Conservation (phyloP, 2,329 filamentous ascomycete species). For the Colletotrichum eremochloae region DNA sequence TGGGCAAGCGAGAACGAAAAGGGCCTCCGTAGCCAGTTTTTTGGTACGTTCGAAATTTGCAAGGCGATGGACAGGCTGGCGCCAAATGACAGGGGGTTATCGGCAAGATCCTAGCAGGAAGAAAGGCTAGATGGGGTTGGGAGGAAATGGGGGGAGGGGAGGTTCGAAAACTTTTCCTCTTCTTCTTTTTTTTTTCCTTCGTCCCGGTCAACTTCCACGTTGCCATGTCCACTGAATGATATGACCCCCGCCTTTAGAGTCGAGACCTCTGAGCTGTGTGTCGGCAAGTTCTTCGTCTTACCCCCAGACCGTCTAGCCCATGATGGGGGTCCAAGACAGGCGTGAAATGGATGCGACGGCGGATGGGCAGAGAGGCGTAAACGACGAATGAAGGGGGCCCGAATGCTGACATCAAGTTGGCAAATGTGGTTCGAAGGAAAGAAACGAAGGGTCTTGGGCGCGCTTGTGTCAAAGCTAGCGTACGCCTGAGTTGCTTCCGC, state of each 20-base stretch:
- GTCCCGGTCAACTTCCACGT: conserved; percentile 32
- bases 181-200: not conserved
- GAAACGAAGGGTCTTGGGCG: conserved; percentile 18
- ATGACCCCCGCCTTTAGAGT: not conserved
- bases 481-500: conserved; percentile 3
- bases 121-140: conserved; percentile 13
- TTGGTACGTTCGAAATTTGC: conserved; percentile 33
- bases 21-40: conserved; percentile 9
- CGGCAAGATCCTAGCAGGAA: conserved; percentile 32
- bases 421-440: not conserved
- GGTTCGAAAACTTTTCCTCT: conserved; percentile 22
- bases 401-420: conserved; percentile 14
- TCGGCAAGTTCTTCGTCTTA: not conserved
- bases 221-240: conserved; percentile 23
- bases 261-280: conserved; percentile 5
- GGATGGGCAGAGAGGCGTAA: conserved; percentile 11
- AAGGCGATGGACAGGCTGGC: conserved; percentile 21
- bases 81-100: conserved; percentile 25
- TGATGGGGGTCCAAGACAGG: conserved; percentile 35
- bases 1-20: conserved; percentile 19
- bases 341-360: conserved; percentile 17
- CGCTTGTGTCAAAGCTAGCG: conserved; percentile 20
- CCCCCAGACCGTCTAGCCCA: conserved; percentile 16
- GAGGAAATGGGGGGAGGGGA: not conserved
- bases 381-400: conserved; percentile 2